Base-by-base conservation (phyloP, 306 rosid species). In the Trifolium pratense region DNA sequence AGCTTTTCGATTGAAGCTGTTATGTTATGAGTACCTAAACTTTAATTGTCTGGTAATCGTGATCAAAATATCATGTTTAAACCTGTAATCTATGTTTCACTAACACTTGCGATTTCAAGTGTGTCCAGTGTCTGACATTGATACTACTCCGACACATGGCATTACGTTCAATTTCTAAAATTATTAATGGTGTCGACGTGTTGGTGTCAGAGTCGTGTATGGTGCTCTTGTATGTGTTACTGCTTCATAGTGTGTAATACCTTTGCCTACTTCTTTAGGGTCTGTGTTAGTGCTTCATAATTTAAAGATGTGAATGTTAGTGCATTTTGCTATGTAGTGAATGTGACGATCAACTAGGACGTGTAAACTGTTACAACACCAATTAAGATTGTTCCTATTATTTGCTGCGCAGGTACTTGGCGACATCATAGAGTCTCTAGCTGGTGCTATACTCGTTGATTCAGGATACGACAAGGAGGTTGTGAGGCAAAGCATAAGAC, bases 351-450 rank as follows among this genome's bases (percentile, higher is more conserved):
- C 49, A 43, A 43, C 49, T 43, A 49, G n/a, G 29, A 37, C 5
- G 8, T 39, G 23, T 16, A 23, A 49, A 15, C 3, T 68, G 70
- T 78, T 53, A 46, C 49, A 57, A 40, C 26, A 57, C 25, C 13
- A 40, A 40, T 31, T 31, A 15, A 48, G 53, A 61, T 60, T 71
- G 46, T 53, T 75, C 68, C 55, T 34, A 14, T 18, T 77, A 59
- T 64, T 36, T 62, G 48, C 68, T 62, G 37, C 58, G 37, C 58
- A 93, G 96, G 98, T 90, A 25, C 90, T 93, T 23, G 97, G 86
- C 48, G 98, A 93, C 77, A 74, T 93, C 4, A 81, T 93, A 2
- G 96, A 93, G 82, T 90, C 98, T 80, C 55, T 93, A 42, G 96
- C 90, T 9, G 97, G 97, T 58, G 96, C 98, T 49, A 85, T 93